Evolutionary conservation across 768 basidiomycete species (phyloP), one percentile per base, ranked within the genome.

Genomic region (Collybiopsis luxurians): DNA sequence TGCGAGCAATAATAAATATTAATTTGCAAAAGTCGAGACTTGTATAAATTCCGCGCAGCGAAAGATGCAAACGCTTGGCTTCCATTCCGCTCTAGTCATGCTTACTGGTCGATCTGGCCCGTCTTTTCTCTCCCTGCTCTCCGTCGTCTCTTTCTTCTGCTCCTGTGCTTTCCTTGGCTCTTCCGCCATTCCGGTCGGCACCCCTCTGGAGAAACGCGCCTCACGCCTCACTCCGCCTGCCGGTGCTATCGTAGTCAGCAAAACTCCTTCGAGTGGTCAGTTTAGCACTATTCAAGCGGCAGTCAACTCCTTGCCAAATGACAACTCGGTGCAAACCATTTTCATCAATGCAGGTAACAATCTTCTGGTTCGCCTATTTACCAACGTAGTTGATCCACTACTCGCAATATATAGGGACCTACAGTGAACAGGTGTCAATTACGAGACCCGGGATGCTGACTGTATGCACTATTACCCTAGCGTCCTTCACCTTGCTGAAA

Each of bases 201-300:
- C n/a, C 5, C 46, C 28, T 15, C 23, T 47, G 5, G 19, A 15
- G 19, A 51, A 51, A 36, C 49, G 49, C 19, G 31, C 49, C 11
- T 30, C 49, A n/a, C 49, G 49, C 9, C 58, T 57, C 1, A 39
- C 60, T 2, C 67, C 68, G 36, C 68, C 68, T 2, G 53, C 58
- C n/a, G 68, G 65, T 11, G 65, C 67, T n/a, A 63, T 62, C 43
- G 61, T 69, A 26, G 68, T 69, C 47, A 63, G 65, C 24, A 61
- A 61, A 56, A 61, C 54, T 43, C 63, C 67, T 7, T 39, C 59
- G 24, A 46, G 56, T 12, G 67, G 67, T 50, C 62, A 69, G 51
- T 69, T 63, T 46, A 60, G 67, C 39, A 64, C 68, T 40, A 60
- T 69, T 45, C 59, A 60, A 19, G 61, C 63, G 23, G 68, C 68